A percentile compares a stretch with the other conserved stretches of the same genome.
phyloP scores from a whole-genome alignment of 2,329 filamentous ascomycete species.

The Lachnellula willkommii region DNA sequence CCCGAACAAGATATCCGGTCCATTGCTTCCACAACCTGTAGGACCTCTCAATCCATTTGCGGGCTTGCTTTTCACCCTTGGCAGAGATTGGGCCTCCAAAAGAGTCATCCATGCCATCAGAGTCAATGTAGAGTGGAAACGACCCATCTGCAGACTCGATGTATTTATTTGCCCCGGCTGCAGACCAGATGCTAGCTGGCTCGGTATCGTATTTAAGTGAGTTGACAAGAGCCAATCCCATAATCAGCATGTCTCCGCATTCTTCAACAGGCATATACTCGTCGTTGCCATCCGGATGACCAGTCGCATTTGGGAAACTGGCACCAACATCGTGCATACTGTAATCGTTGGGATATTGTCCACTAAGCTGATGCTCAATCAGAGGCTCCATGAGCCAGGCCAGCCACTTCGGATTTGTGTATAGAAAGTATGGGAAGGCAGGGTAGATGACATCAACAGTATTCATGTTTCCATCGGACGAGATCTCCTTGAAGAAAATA shows the following conservation, averaged over 20 bases:
- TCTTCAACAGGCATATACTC: conserved; percentile 65
- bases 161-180: conserved; percentile 30
- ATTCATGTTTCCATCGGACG: conserved; percentile 78
- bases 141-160: conserved; percentile 22
- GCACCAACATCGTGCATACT: conserved; percentile 71
- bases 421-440: conserved; percentile 79
- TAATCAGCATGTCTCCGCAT: conserved; percentile 63
- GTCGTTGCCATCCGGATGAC: conserved; percentile 58
- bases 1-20: conserved; percentile 63
- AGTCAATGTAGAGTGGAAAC: conserved; percentile 36
- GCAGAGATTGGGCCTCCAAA: conserved; percentile 49
- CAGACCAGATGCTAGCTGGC: conserved; percentile 55
- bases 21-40: conserved; percentile 64
- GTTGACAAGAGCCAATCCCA: conserved; percentile 71
- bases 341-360: conserved; percentile 78
- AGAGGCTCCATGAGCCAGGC: conserved; percentile 74
- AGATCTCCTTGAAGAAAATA: conserved; percentile 80
- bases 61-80: conserved; percentile 51
- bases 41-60: conserved; percentile 56
- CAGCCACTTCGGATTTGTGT: conserved; percentile 76
- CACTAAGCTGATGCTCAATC: conserved; percentile 74
- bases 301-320: conserved; percentile 72
- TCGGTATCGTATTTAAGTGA: conserved; percentile 60
- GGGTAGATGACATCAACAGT: conserved; percentile 87
- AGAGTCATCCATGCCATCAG: conserved; percentile 53